phyloP scores from a whole-genome alignment of 1,284 basidiomycete species.

The Meripilus lineatus region DNA sequence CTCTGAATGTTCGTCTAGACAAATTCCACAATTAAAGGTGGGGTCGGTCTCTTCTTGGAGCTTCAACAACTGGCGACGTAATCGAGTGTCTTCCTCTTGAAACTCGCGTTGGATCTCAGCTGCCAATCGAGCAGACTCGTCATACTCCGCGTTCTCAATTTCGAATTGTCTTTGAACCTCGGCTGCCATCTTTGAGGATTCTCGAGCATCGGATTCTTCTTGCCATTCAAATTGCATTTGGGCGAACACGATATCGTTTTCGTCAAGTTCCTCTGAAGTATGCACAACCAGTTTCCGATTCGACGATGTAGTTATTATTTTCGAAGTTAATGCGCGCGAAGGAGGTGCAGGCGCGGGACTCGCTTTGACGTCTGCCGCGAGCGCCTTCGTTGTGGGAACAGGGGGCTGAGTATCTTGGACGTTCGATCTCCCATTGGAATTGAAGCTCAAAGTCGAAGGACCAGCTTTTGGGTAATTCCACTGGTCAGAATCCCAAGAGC shows the following conservation, averaged over 20 bases:
- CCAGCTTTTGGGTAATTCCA: background rate
- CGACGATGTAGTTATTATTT: background rate
- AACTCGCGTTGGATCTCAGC: constrained; percentile 36
- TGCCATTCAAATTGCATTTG: constrained; percentile 13
- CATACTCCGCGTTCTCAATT: constrained; percentile 44
- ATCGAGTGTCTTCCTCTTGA: constrained; percentile 39
- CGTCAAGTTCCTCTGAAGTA: constrained; percentile 4
- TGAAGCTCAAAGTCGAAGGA: background rate
- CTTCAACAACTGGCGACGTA: constrained; percentile 31
- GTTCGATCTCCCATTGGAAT: too few relatives aligned
- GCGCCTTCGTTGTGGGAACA: background rate
- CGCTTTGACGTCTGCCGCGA: background rate
- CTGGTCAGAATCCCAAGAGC: background rate
- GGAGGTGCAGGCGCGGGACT: background rate
- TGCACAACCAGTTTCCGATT: constrained; percentile 11
- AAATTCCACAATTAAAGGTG: constrained; percentile 52
- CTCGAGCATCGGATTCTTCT: constrained; percentile 1
- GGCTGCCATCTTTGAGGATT: background rate
- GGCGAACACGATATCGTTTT: constrained; percentile 26
- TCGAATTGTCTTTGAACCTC: constrained; percentile 41
- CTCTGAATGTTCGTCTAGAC: constrained; percentile 45
- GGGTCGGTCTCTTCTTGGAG: constrained; percentile 28
- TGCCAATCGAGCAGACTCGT: too few relatives aligned
- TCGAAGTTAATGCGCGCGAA: background rate
- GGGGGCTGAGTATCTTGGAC: background rate